Conservation (phyloP, 331 rosid genomes). For the Ulmus americana region DNA sequence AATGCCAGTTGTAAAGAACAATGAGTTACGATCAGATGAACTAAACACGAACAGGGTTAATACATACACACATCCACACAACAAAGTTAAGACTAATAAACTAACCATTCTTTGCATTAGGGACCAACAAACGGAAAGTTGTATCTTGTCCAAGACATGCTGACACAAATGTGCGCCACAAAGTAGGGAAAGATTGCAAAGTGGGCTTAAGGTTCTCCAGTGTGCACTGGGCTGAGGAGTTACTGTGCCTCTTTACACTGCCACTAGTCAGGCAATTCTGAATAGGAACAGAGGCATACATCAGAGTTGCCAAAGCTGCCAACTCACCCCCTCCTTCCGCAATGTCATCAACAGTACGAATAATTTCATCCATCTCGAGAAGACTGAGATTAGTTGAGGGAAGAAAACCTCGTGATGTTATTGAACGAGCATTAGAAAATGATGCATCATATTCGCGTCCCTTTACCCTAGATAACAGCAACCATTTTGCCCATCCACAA, state of each 20-base stretch:
- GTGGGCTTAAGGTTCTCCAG: constrained; percentile 87
- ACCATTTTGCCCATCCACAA: constrained; percentile 92
- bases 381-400: constrained; percentile 55
- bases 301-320: constrained; percentile 89
- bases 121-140: constrained; percentile 39
- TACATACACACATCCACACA: constrained; percentile 18
- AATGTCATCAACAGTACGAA: constrained; percentile 84
- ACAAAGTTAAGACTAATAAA: constrained; percentile 15
- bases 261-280: constrained; percentile 79
- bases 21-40: constrained; percentile 9
- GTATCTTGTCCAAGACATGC: constrained; percentile 77
- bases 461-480: constrained; percentile 70
- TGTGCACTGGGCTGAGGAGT: constrained; percentile 86
- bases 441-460: constrained; percentile 86
- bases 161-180: constrained; percentile 72
- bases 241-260: constrained; percentile 66
- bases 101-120: constrained; percentile 72
- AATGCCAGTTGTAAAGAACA: constrained; percentile 20
- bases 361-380: constrained; percentile 69
- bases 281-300: constrained; percentile 72
- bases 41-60: constrained; percentile 9
- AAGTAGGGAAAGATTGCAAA: constrained; percentile 73
- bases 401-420: constrained; percentile 53
- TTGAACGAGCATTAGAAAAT: constrained; percentile 72
- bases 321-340: constrained; percentile 98